Evolutionary conservation across 331 rosid species (phyloP).

Genomic region (Malus hybrid): DNA sequence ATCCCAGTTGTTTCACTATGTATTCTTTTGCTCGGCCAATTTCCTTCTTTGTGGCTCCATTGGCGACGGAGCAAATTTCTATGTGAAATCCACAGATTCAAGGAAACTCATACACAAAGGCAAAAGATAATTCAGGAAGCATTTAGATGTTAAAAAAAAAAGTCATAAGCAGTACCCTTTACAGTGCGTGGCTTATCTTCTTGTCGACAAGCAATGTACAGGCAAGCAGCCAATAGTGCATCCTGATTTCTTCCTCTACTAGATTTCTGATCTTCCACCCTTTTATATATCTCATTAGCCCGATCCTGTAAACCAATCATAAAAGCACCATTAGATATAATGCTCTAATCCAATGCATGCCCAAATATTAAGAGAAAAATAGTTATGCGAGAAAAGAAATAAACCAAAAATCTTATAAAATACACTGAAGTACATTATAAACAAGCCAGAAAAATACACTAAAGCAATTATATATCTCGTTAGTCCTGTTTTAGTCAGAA

Average conservation of each 20-base stretch:
- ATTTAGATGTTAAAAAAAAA: slow-evolving; percentile 38
- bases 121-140: slow-evolving; percentile 48
- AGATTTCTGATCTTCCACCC: slow-evolving; percentile 94
- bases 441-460: neutral
- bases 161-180: slow-evolving; percentile 67
- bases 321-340: slow-evolving; percentile 14
- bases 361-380: neutral
- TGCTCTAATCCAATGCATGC: neutral
- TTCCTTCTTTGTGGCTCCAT: slow-evolving; percentile 98
- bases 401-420: neutral
- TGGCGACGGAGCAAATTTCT: slow-evolving; percentile 98
- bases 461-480: too few relatives aligned
- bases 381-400: neutral
- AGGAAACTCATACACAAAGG: slow-evolving; percentile 49
- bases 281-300: slow-evolving; percentile 91
- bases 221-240: slow-evolving; percentile 96
- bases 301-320: slow-evolving; percentile 58
- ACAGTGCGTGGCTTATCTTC: slow-evolving; percentile 98
- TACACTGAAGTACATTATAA: neutral
- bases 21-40: slow-evolving; percentile 98
- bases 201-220: slow-evolving; percentile 96
- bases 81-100: slow-evolving; percentile 60
- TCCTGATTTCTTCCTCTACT: slow-evolving; percentile 99
- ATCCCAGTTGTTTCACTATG: slow-evolving; percentile 94
- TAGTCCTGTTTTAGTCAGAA: neutral